A percentile compares a stretch with the other conserved stretches of the same genome.
Evolutionary conservation across 371 early-diverging fungal genomes (phyloP).

Genomic region (Mortierella sp.): DNA sequence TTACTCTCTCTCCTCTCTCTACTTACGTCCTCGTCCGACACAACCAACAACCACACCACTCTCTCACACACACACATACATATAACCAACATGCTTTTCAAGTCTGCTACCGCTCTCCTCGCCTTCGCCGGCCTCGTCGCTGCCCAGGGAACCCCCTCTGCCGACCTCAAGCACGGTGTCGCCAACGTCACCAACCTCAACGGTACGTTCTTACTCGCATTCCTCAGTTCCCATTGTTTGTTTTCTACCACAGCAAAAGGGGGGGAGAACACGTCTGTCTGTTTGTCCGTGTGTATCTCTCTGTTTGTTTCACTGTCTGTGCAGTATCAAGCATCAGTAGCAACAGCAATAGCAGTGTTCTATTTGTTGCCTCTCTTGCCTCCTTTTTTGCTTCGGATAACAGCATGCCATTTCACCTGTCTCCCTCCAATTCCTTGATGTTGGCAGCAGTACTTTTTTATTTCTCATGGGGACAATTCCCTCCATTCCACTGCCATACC

Average conservation of each 20-base stretch:
- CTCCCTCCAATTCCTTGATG: neutral
- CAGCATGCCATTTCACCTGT: neutral
- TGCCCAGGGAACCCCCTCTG: slow-evolving; percentile 30
- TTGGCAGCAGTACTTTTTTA: neutral
- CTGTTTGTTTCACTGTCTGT: neutral
- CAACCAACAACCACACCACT: neutral
- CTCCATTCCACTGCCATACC: neutral
- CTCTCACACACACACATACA: slow-evolving; percentile 11
- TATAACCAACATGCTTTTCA: slow-evolving; percentile 56
- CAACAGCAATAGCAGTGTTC: neutral
- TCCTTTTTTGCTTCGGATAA: neutral
- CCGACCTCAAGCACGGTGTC: slow-evolving; percentile 24
- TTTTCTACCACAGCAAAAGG: neutral
- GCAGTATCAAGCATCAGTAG: neutral
- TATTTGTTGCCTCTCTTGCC: neutral
- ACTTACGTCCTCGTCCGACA: neutral
- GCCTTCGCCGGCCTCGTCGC: slow-evolving; percentile 51
- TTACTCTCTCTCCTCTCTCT: neutral
- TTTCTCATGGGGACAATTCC: neutral
- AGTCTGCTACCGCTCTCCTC: slow-evolving; percentile 50
- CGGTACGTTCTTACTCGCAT: slow-evolving; percentile 27
- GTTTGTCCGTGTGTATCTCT: neutral
- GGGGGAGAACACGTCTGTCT: neutral
- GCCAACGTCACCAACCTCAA: slow-evolving; percentile 20
- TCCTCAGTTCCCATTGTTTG: neutral